These are phyloP conservation scores for Clonostachys byssicola DNA, from an alignment of 2,329 filamentous ascomycete genomes.

Conservation along the genomic window DNA sequence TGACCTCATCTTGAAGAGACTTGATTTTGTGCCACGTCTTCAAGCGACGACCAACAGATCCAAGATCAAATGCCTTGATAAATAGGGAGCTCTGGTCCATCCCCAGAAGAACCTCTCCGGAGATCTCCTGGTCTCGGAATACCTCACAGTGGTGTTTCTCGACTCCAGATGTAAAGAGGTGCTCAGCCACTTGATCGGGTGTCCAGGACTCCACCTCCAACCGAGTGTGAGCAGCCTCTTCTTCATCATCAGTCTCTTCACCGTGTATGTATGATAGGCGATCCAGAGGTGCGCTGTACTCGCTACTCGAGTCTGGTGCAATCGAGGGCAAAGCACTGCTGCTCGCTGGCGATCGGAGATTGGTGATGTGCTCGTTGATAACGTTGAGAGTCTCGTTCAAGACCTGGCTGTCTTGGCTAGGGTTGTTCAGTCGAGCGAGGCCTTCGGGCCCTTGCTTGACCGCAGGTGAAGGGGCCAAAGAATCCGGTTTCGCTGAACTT, in stretches of 20 bases:
- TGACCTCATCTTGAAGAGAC: slow-evolving; percentile 81
- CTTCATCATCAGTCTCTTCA: slow-evolving; percentile 93
- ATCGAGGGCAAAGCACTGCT: slow-evolving; percentile 46
- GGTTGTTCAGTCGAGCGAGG: slow-evolving; percentile 28
- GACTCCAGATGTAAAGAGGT: slow-evolving; percentile 79
- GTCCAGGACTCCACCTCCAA: slow-evolving; percentile 78
- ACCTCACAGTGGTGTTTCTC: slow-evolving; percentile 90
- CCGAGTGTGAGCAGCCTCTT: slow-evolving; percentile 63
- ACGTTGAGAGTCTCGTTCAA: slow-evolving; percentile 94
- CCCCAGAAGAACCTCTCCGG: slow-evolving; percentile 84
- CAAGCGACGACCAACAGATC: slow-evolving; percentile 81
- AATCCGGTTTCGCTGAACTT: slow-evolving; percentile 31
- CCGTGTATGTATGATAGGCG: slow-evolving; percentile 89
- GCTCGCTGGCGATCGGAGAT: slow-evolving; percentile 58
- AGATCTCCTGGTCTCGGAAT: slow-evolving; percentile 93
- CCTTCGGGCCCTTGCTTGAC: background rate
- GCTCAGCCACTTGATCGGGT: slow-evolving; percentile 79
- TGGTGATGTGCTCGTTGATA: slow-evolving; percentile 94
- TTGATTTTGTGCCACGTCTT: slow-evolving; percentile 99
- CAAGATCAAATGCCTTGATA: slow-evolving; percentile 91
- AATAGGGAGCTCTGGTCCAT: slow-evolving; percentile 96
- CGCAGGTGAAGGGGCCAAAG: slow-evolving; percentile 4
- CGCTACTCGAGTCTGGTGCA: slow-evolving; percentile 76
- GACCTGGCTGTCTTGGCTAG: slow-evolving; percentile 60
- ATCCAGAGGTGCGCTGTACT: slow-evolving; percentile 78